These are phyloP conservation scores for Physcomitrellopsis africana DNA, from an alignment of 225 moss, liverwort and hornwort genomes.

Conservation along the genomic window DNA sequence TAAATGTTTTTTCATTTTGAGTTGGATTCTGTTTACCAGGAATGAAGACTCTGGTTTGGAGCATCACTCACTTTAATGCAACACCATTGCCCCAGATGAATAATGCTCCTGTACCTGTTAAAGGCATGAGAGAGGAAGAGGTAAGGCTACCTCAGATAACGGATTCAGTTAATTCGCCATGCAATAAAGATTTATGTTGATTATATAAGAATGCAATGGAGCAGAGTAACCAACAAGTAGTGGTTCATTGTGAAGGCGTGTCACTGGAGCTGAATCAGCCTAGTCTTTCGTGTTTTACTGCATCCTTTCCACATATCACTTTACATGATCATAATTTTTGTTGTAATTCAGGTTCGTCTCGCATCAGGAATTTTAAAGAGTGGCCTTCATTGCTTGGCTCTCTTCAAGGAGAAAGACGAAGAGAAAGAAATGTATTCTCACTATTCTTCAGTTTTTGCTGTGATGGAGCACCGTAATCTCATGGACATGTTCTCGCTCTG, in stretches of 20 bases:
- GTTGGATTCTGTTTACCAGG: conserved; percentile 49
- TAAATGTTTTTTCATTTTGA: too few relatives aligned
- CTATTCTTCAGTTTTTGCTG: conserved; percentile 96
- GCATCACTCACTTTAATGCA: conserved; percentile 96
- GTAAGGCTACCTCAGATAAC: conserved; percentile 35
- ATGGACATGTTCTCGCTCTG: conserved; percentile 99
- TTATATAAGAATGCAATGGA: conserved; percentile 9
- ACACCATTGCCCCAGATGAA: conserved; percentile 75
- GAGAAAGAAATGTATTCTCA: conserved; percentile 98
- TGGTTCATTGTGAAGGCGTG: conserved; percentile 6
- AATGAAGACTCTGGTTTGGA: conserved; percentile 99
- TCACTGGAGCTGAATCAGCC: conserved; percentile 20
- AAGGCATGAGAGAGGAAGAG: conserved; percentile 99
- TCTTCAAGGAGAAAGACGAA: conserved; percentile 99
- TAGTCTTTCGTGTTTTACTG: conserved; percentile 1
- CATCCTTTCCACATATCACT: background rate
- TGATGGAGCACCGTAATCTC: conserved; percentile 99
- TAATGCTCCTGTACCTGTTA: conserved; percentile 70
- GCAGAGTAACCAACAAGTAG: background rate
- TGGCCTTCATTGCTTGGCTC: conserved; percentile 95
- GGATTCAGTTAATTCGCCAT: background rate
- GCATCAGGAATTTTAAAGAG: conserved; percentile 96
- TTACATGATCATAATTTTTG: conserved; percentile 18
- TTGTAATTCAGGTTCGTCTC: conserved; percentile 82
- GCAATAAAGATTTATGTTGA: conserved; percentile 8